Conservation (phyloP, 306 rosid genomes). For the Fragaria nilgerrensis region DNA sequence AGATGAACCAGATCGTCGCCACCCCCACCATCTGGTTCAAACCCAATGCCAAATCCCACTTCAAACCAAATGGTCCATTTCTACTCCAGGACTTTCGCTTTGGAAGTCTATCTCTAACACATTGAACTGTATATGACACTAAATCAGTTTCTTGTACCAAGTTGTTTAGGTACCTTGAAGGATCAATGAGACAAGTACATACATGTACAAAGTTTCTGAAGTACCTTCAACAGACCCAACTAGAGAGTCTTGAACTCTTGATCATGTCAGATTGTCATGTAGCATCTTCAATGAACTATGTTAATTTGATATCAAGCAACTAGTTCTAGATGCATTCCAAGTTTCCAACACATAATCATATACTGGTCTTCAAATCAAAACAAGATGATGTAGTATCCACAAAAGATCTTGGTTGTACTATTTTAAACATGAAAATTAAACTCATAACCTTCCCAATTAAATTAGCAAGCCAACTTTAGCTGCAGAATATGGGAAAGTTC, state of each 20-base stretch:
- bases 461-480: background rate
- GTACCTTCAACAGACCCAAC: background rate
- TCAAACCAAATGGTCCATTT: background rate
- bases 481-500: background rate
- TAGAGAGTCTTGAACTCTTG: background rate
- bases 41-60: slow-evolving; percentile 3
- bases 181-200: background rate
- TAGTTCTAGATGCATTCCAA: background rate
- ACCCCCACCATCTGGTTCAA: background rate
- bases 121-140: background rate
- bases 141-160: background rate
- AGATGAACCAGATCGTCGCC: background rate
- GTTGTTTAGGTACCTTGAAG: background rate
- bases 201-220: background rate
- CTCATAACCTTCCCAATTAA: background rate
- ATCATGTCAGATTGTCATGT: background rate
- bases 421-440: background rate
- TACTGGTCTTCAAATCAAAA: background rate
- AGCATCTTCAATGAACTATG: background rate
- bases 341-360: background rate
- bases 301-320: background rate
- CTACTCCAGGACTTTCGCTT: background rate
- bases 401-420: background rate
- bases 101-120: background rate
- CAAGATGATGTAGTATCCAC: background rate